These are phyloP conservation scores for Spinacia oleracea DNA, from an alignment of 179 eudicot genomes.

Conservation along the genomic window DNA sequence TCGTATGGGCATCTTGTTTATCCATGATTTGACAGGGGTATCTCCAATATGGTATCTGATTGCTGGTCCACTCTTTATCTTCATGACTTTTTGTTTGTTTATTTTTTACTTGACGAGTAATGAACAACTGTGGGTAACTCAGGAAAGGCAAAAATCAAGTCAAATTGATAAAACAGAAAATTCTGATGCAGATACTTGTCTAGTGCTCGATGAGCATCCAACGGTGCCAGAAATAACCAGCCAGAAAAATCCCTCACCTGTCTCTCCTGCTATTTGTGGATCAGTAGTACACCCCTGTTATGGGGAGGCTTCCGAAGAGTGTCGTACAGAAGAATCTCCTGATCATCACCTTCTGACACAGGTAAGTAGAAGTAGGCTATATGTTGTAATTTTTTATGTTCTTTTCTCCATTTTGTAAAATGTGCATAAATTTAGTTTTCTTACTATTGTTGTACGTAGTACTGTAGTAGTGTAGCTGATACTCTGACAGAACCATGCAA, in stretches of 20 bases:
- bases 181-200: constrained; percentile 18
- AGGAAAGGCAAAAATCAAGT: constrained; percentile 16
- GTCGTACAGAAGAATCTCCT: constrained; percentile 17
- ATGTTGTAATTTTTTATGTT: neutral
- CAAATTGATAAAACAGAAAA: constrained; percentile 16
- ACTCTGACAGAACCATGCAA: neutral
- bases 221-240: constrained; percentile 13
- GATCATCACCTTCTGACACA: constrained; percentile 19
- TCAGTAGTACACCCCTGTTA: constrained; percentile 18
- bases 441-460: neutral
- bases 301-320: constrained; percentile 12
- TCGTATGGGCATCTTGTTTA: neutral
- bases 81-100: constrained; percentile 17
- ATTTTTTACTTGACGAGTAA: constrained; percentile 17
- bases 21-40: neutral
- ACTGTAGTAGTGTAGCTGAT: neutral
- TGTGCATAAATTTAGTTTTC: neutral
- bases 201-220: constrained; percentile 15
- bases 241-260: constrained; percentile 13
- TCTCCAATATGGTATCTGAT: neutral
- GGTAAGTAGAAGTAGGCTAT: constrained; percentile 19
- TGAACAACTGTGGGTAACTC: constrained; percentile 7
- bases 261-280: constrained; percentile 25
- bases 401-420: neutral
- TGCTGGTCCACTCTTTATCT: constrained; percentile 1